Base-by-base conservation (phyloP, 208 protist species). In the Leishmania amazonensis region DNA sequence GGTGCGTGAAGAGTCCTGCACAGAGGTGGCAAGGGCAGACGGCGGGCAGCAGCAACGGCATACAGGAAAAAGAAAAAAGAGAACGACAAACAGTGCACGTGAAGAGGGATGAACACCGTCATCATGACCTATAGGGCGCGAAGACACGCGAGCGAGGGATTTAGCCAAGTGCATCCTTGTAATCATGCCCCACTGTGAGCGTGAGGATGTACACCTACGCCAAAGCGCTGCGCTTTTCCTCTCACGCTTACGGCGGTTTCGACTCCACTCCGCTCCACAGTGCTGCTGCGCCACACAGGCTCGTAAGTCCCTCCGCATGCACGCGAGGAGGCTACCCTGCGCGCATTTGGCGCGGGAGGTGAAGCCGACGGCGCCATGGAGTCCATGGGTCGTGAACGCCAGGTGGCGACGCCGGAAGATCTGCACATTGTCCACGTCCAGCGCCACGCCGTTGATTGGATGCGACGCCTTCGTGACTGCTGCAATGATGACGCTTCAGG, bases 351-450 rank as follows among this genome's bases (percentile, higher is more conserved):
- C 57, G 57, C 57, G 24, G 58, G 28, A 15, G 28, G 58, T 24
- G 58, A 96, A 94, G 40, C 89, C 91, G 58, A 86, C 86, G 24
- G 84, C 84, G 53, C 90, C 88, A 49, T 86, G 87, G 47, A 94
- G 58, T 35, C 93, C 89, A 24, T 82, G 67, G 54, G 83, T 78
- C 35, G 86, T 72, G 81, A 88, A 91, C 38, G 35, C 62, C 51
- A 90, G 68, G 35, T 80, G 80, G 24, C 87, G 84, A 72, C 90
- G 78, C 68, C 89, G 79, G n/a, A 94, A 77, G 79, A 92, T 85
- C 47, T 89, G 89, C 5, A 90, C 64, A 68, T 95, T 88, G 49
- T 87, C 64, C 51, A 67, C 64, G 71, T 95, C 86, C 13, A 95
- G 71, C 80, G 89, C 90, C 31, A 89, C 89, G 75, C 93, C 90